Percentiles rank a stretch among this genome's conserved stretches.
phyloP scores from a whole-genome alignment of 257 asterid species.

The Capsicum rhomboideum region DNA sequence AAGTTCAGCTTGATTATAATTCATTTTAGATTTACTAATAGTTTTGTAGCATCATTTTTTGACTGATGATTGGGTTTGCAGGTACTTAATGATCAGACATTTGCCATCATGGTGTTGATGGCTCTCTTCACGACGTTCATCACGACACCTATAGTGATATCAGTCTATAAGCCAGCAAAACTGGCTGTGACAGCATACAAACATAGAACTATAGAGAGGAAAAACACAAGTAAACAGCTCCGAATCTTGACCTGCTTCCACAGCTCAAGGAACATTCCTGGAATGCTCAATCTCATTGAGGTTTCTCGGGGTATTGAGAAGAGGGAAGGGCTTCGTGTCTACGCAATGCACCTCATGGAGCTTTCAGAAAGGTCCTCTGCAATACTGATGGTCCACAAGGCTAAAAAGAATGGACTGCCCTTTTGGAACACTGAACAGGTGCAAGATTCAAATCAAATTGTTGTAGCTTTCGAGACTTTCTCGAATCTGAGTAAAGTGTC shows the following conservation, averaged over 20 bases:
- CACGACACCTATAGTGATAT: conserved; percentile 46
- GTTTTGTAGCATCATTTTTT: background rate
- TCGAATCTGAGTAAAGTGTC: conserved; percentile 37
- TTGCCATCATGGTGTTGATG: conserved; percentile 58
- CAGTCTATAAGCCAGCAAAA: conserved; percentile 48
- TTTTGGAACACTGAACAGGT: conserved; percentile 25
- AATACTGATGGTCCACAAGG: conserved; percentile 51
- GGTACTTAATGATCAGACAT: conserved; percentile 56
- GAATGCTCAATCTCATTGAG: conserved; percentile 47
- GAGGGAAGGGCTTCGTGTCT: conserved; percentile 36
- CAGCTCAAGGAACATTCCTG: conserved; percentile 37
- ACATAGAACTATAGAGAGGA: conserved; percentile 38
- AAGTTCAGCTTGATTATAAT: background rate
- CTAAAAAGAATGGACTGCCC: conserved; percentile 35
- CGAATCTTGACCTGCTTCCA: conserved; percentile 46
- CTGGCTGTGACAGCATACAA: conserved; percentile 17
- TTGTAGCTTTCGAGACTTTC: conserved; percentile 52
- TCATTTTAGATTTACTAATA: background rate
- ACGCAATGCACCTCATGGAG: conserved; percentile 55
- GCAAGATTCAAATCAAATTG: conserved; percentile 29
- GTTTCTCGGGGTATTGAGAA: conserved; percentile 47
- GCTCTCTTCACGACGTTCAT: conserved; percentile 56
- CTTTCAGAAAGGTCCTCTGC: conserved; percentile 55
- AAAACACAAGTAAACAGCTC: conserved; percentile 23
- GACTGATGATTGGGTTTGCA: background rate